A percentile compares a stretch with the other conserved stretches of the same genome.
Conservation (phyloP, 768 basidiomycete genomes). For the Sutorius australiensis region DNA sequence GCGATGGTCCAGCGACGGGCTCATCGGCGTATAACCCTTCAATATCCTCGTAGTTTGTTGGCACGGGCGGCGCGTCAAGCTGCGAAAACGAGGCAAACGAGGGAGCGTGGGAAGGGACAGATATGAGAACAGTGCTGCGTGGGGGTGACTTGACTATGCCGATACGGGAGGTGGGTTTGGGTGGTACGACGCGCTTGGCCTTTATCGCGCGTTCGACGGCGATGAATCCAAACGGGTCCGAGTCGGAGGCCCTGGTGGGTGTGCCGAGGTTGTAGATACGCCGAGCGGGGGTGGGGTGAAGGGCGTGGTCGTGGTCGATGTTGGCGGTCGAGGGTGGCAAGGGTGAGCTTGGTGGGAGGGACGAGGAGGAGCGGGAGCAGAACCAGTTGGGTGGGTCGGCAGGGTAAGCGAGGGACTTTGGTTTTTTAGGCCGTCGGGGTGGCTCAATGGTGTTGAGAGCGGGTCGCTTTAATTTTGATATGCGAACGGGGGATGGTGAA, state of each 20-base stretch:
- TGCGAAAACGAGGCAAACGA: constrained; percentile 31
- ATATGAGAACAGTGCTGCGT: constrained; percentile 15
- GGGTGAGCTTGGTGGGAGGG: constrained; percentile 35
- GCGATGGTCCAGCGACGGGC: constrained; percentile 28
- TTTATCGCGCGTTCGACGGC: constrained; percentile 51
- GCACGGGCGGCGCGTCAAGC: constrained; percentile 33
- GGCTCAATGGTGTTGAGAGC: constrained; percentile 19
- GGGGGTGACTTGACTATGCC: constrained; percentile 18
- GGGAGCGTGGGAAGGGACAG: constrained; percentile 14
- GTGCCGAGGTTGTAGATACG: constrained; percentile 21
- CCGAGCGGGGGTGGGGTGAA: constrained; percentile 5
- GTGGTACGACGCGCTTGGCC: constrained; percentile 32
- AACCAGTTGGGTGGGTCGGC: constrained; percentile 33
- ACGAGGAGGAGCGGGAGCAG: constrained; percentile 23
- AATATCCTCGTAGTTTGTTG: constrained; percentile 32
- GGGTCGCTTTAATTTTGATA: constrained; percentile 19
- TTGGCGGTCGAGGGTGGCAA: constrained; percentile 24
- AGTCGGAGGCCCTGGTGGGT: constrained; percentile 29
- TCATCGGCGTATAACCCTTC: constrained; percentile 35
- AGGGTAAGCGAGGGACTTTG: constrained; percentile 28
- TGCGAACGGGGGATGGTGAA: constrained; percentile 28
- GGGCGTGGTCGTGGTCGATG: constrained; percentile 5
- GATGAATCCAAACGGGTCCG: constrained; percentile 58
- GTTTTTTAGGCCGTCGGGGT: constrained; percentile 32
- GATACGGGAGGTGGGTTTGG: constrained; percentile 6